These are phyloP conservation scores for Artomyces pyxidatus DNA, from an alignment of 768 basidiomycete genomes.

Conservation along the genomic window DNA sequence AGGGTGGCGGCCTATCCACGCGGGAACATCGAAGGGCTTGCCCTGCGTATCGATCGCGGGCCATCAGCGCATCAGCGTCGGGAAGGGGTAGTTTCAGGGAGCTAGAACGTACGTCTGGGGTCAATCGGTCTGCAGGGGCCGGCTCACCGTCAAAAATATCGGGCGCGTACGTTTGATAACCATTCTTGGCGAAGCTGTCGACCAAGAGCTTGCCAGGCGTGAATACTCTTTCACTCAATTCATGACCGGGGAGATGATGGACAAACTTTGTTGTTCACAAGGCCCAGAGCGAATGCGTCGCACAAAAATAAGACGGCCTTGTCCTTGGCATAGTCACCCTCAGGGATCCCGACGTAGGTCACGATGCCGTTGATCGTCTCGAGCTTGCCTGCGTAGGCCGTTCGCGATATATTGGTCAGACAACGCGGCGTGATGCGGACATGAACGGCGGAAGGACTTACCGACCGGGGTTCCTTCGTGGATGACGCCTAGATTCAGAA, in stretches of 20 bases:
- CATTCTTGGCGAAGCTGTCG: background rate
- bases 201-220: background rate
- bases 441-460: background rate
- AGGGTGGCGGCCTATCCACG: background rate
- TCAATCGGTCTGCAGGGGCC: background rate
- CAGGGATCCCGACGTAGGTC: conserved; percentile 35
- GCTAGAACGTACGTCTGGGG: background rate
- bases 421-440: background rate
- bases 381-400: conserved; percentile 26
- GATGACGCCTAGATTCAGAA: background rate
- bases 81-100: background rate
- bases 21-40: background rate
- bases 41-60: no score
- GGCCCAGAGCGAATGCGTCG: conserved; percentile 23
- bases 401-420: background rate
- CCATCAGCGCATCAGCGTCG: no score
- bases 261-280: conserved; percentile 23
- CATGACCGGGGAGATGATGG: background rate
- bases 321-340: conserved; percentile 25
- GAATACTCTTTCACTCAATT: background rate
- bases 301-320: conserved; percentile 31
- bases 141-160: background rate
- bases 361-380: conserved; percentile 30
- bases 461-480: background rate
- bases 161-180: background rate